Evolutionary conservation across 2,329 filamentous ascomycete species (phyloP), one percentile per base, ranked within the genome.

Genomic region (Coniochaeta hoffmannii): DNA sequence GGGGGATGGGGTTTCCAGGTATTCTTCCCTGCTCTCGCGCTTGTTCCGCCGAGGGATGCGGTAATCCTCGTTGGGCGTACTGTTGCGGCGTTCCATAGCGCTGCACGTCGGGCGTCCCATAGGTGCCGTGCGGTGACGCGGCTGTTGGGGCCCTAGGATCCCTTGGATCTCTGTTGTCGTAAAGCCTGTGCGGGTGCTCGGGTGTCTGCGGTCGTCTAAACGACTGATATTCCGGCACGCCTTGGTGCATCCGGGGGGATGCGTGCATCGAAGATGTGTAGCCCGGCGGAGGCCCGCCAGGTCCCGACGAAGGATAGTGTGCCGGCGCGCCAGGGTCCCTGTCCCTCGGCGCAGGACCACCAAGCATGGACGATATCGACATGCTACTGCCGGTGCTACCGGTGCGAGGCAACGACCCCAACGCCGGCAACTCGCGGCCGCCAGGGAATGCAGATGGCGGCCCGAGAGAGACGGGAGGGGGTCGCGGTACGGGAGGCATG

Each of bases 161-260:
- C 63, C 79, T 71, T 36, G 70, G 72, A 58, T 75, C 67, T 11
- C 64, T 54, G 28, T 46, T 54, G 9, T 83, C 76, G 71, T 83
- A 82, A 55, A 73, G 72, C 63, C 81, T 77, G 50, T 78, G 75
- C 58, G 50, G 31, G 34, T 85, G 83, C 46, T 90, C 87, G n/a
- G 88, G 88, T 0, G 87, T 90, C 56, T 88, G 84, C 2, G 87
- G 87, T 58, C 87, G 78, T 59, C 86, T 78, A 66, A 81, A 87
- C 5, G 79, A 76, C 53, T 73, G 74, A 58, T 87, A 87, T 17
- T 88, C 85, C 58, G 81, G 70, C 0, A 77, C 73, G 2, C 77
- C 71, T 26, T 76, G 75, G 56, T 76, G 77, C 73, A 83, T 77
- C 38, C 78, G 72, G 3, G 81, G 81, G 14, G 81, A 84, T 1